Percentiles rank a stretch among this genome's conserved stretches.
Evolutionary conservation across 140 eudicot genomes (phyloP).

Genomic region (Stevia rebaudiana): DNA sequence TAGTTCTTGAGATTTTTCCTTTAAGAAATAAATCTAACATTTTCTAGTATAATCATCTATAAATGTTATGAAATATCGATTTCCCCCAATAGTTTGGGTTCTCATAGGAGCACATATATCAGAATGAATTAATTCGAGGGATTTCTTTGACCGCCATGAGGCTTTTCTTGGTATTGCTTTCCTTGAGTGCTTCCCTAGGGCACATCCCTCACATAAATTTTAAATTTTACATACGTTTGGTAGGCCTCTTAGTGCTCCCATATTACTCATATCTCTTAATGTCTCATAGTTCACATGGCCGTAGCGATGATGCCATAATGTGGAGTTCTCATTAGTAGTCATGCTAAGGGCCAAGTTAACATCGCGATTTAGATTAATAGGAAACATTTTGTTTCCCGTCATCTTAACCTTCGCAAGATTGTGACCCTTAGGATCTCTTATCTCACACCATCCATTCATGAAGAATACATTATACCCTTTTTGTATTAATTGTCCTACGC

Average conservation of each 20-base stretch:
- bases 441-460: accelerated
- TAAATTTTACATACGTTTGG: background rate
- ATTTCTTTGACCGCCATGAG: background rate
- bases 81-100: background rate
- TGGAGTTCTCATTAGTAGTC: background rate
- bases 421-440: accelerated
- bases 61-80: background rate
- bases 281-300: background rate
- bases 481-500: background rate
- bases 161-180: no score
- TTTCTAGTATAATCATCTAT: background rate
- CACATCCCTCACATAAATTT: background rate
- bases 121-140: no score
- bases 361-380: background rate
- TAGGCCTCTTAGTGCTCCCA: accelerated
- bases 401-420: background rate
- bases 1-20: background rate
- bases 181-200: background rate
- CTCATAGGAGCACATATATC: no score
- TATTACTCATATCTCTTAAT: background rate
- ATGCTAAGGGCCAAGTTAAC: accelerated
- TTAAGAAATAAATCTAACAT: background rate
- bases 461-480: background rate
- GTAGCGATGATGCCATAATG: background rate
- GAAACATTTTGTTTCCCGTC: background rate